Evolutionary conservation across 2,329 filamentous ascomycete species (phyloP).

Genomic region (Sphaerulina populicola): DNA sequence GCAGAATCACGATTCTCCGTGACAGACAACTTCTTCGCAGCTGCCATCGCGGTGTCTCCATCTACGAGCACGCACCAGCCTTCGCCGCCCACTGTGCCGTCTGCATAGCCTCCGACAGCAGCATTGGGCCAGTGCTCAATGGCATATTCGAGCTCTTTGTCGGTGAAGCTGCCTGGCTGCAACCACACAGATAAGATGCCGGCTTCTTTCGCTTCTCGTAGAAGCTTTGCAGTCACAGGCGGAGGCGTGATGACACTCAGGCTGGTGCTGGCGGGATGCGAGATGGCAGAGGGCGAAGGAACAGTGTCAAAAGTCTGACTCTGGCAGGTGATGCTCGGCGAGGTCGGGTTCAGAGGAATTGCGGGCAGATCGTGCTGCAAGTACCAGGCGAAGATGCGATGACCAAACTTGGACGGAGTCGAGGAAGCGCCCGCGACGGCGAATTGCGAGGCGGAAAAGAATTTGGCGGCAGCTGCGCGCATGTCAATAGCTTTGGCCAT

Average conservation of each 20-base stretch:
- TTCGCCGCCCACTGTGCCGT: conserved; percentile 57
- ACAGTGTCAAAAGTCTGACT: conserved; percentile 55
- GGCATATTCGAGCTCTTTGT: conserved; percentile 63
- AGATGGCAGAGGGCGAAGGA: conserved; percentile 56
- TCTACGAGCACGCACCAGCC: conserved; percentile 87
- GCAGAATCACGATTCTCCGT: neutral
- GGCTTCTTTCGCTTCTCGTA: conserved; percentile 67
- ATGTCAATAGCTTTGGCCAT: conserved; percentile 36
- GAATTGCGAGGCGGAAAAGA: conserved; percentile 73
- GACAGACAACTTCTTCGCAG: conserved; percentile 29
- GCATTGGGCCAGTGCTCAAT: conserved; percentile 56
- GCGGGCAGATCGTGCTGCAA: conserved; percentile 64
- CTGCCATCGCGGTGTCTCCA: conserved; percentile 57
- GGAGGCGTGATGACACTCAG: conserved; percentile 86
- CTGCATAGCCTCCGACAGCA: conserved; percentile 59
- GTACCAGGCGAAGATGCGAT: conserved; percentile 91
- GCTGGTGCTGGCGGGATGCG: conserved; percentile 59
- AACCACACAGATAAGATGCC: conserved; percentile 74
- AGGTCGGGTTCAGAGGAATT: conserved; percentile 73
- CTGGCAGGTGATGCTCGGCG: conserved; percentile 55
- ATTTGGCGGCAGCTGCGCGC: conserved; percentile 63
- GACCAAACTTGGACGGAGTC: conserved; percentile 76
- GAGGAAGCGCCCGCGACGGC: conserved; percentile 87
- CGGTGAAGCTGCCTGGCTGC: conserved; percentile 82
- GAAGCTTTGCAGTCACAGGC: conserved; percentile 60